Evolutionary conservation across 768 basidiomycete genomes (phyloP), one percentile per base, ranked within the genome.

Genomic region (Suillus weaverae): DNA sequence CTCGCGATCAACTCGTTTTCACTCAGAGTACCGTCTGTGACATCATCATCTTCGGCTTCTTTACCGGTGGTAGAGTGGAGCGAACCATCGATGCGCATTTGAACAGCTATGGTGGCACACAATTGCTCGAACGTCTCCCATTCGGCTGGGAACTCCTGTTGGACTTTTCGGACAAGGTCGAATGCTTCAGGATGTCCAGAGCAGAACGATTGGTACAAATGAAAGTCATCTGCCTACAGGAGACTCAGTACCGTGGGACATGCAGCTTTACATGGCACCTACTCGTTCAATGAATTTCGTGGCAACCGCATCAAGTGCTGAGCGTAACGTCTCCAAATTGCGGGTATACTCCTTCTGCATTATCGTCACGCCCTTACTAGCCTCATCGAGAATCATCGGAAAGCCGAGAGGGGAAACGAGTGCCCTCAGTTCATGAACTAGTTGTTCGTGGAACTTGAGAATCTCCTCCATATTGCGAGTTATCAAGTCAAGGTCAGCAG

Each of bases 61-160:
- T 64, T 61, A 13, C 55, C 70, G 64, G 20, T 64, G 61, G 30
- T 68, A 70, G 38, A n/a, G 14, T 48, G 44, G 33, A 66, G 64
- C 39, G 56, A 64, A 16, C 57, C 39, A 46, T 76, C 77, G 39
- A 72, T 60, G 18, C 62, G 70, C 63, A 82, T 70, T 66, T 82
- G 76, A 65, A 79, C 70, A 16, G 86, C 80, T 68, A 87, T 80
- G 7, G 78, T 73, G 1, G 88, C 85, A 71, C 94, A 97, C 16
- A 85, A 86, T 54, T 88, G 85, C 71, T 98, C 96, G 70, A 89
- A 97, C 10, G 84, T 81, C 26, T 91, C 89, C 89, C 95, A 96
- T 72, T 96, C 94, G 0, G 81, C 64, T 2, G 87, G 82, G 67
- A 87, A 82, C 61, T 87, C 87, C 41, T 85, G 80, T 44, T 87